Conservation (phyloP, 2,329 filamentous ascomycete species). For the Seiridium cupressi region DNA sequence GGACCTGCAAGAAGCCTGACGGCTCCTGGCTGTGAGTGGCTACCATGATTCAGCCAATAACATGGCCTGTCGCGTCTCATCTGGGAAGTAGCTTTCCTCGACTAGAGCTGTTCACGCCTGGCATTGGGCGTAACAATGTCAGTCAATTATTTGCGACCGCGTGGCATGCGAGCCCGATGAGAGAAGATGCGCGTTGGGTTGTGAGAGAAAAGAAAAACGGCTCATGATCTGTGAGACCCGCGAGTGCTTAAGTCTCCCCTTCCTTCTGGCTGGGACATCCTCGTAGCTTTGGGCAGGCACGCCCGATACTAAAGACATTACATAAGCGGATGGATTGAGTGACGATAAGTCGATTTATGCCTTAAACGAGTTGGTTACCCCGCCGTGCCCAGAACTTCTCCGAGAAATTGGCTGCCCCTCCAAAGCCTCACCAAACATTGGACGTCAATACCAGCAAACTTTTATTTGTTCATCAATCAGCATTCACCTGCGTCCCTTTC, state of each 20-base stretch:
- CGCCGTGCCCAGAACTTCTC: neutral
- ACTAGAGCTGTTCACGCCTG: too few relatives aligned
- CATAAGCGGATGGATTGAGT: constrained; percentile 1
- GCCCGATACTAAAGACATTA: neutral
- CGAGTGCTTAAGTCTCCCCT: neutral
- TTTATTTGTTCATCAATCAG: constrained; percentile 1
- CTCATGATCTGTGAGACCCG: neutral
- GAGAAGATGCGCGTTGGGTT: neutral
- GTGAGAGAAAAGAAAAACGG: neutral
- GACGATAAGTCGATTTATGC: constrained; percentile 3
- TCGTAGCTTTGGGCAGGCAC: constrained; percentile 1
- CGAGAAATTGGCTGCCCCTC: constrained; percentile 8
- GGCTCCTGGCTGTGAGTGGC: neutral
- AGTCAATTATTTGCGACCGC: neutral
- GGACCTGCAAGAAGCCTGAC: neutral
- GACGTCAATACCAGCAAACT: constrained; percentile 7
- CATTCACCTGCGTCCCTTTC: neutral
- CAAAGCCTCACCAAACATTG: constrained; percentile 5
- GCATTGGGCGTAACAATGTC: neutral
- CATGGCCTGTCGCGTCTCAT: constrained; percentile 1
- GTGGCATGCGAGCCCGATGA: neutral
- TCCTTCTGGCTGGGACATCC: neutral
- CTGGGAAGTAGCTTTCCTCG: neutral
- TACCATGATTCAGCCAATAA: constrained; percentile 1
- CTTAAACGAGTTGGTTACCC: constrained; percentile 8